These are phyloP conservation scores for Pseudogymnoascus sp. DNA, from an alignment of 2,329 filamentous ascomycete genomes.

Conservation along the genomic window DNA sequence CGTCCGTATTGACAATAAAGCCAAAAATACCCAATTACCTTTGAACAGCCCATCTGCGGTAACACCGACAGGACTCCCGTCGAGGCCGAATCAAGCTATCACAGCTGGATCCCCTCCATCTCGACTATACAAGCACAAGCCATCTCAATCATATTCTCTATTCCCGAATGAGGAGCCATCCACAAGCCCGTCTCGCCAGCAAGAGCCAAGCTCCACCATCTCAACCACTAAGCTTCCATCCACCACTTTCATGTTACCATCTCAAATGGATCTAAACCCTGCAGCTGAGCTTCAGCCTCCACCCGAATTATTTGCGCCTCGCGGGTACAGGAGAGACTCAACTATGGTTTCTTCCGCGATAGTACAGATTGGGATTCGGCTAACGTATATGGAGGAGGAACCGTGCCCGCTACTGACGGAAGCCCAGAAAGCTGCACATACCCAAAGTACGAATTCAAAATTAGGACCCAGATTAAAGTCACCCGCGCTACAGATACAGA, in stretches of 20 bases:
- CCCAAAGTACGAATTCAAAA: constrained; percentile 13
- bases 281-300: constrained; percentile 16
- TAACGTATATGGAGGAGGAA: constrained; percentile 44
- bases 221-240: constrained; percentile 20
- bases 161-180: constrained; percentile 1
- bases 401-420: constrained; percentile 17
- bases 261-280: background rate
- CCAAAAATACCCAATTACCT: constrained; percentile 18
- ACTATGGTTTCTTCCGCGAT: constrained; percentile 59
- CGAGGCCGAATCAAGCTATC: constrained; percentile 5
- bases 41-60: constrained; percentile 12
- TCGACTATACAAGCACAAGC: background rate
- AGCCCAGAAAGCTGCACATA: constrained; percentile 30
- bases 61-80: constrained; percentile 15
- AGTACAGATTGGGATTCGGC: constrained; percentile 61
- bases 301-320: constrained; percentile 17
- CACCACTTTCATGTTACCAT: background rate
- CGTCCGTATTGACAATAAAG: background rate
- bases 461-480: background rate
- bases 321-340: constrained; percentile 41
- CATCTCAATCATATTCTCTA: background rate
- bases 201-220: constrained; percentile 23
- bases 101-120: background rate
- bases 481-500: background rate
- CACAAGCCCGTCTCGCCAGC: constrained; percentile 1